Evolutionary conservation across 768 basidiomycete genomes (phyloP).

Genomic region (Symmetrospora coprosmae): DNA sequence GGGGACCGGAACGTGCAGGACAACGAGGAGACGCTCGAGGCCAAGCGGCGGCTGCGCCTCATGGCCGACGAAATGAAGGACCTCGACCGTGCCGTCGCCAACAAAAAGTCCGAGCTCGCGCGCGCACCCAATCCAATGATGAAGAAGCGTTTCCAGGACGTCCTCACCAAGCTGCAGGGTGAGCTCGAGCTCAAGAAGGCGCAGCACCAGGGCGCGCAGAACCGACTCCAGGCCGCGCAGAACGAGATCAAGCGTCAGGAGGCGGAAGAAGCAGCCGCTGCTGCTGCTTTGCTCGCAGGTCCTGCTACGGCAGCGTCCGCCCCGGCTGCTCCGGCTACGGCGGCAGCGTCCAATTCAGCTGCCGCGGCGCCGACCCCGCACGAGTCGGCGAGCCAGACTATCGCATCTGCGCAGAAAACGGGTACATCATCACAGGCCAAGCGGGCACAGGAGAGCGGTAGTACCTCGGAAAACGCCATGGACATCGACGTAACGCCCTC

Average conservation of each 20-base stretch:
- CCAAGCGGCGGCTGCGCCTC: conserved; percentile 46
- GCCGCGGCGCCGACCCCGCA: not conserved
- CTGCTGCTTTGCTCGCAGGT: not conserved
- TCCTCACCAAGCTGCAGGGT: conserved; percentile 67
- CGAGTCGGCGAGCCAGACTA: not conserved
- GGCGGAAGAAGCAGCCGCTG: conserved; percentile 15
- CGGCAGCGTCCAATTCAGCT: not conserved
- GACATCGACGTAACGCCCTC: not conserved
- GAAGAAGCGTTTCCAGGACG: conserved; percentile 89
- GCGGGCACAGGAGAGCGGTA: not conserved
- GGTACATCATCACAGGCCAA: not conserved
- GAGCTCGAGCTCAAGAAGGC: conserved; percentile 72
- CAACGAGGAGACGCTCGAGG: conserved; percentile 27
- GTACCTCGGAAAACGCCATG: not conserved
- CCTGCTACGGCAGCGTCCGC: not conserved
- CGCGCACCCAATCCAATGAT: conserved; percentile 76
- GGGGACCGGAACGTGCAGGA: conserved; percentile 25
- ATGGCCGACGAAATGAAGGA: conserved; percentile 80
- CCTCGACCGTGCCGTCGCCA: conserved; percentile 69
- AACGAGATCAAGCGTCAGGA: conserved; percentile 19
- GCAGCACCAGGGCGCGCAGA: conserved; percentile 39
- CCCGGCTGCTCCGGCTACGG: not conserved
- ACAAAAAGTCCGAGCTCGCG: conserved; percentile 69
- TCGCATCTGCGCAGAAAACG: too few relatives aligned
- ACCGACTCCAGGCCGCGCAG: not conserved